Conservation (phyloP, 2,329 filamentous ascomycete genomes). For the Claviceps arundinis region DNA sequence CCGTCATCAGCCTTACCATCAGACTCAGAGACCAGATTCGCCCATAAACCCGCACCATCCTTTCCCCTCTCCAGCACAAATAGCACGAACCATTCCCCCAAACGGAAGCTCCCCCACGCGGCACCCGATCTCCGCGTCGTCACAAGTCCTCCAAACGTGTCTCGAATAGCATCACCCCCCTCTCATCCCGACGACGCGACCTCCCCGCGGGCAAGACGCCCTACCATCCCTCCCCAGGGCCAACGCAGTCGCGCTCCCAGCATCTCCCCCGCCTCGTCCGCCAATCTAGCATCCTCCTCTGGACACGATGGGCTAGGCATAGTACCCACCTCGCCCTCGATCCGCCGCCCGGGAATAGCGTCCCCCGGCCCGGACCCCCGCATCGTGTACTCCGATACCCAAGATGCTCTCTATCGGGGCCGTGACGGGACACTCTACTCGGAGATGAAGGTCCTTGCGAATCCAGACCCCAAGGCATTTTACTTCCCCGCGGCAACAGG, state of each 20-base stretch:
- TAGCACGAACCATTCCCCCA: conserved; percentile 10
- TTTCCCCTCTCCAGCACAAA: too few relatives aligned
- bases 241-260: conserved; percentile 10
- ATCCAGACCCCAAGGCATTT: conserved; percentile 22
- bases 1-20: neutral
- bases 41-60: neutral
- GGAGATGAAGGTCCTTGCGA: conserved; percentile 23
- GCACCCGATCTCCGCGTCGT: conserved; percentile 12
- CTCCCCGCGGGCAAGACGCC: neutral
- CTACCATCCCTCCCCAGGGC: conserved; percentile 8
- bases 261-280: neutral
- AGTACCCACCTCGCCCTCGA: neutral
- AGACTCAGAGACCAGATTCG: neutral
- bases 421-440: conserved; percentile 27
- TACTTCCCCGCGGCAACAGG: conserved; percentile 23
- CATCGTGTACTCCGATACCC: conserved; percentile 20
- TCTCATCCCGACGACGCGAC: neutral
- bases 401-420: conserved; percentile 21
- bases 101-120: conserved; percentile 14
- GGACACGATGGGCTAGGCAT: neutral
- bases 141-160: conserved; percentile 12
- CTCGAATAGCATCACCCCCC: neutral
- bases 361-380: conserved; percentile 16
- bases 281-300: neutral
- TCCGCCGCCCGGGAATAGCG: conserved; percentile 10